Percentiles rank a stretch among this genome's conserved stretches.
Evolutionary conservation across 192 early-diverging fungal genomes (phyloP).

Genomic region (Coemansia sp.): DNA sequence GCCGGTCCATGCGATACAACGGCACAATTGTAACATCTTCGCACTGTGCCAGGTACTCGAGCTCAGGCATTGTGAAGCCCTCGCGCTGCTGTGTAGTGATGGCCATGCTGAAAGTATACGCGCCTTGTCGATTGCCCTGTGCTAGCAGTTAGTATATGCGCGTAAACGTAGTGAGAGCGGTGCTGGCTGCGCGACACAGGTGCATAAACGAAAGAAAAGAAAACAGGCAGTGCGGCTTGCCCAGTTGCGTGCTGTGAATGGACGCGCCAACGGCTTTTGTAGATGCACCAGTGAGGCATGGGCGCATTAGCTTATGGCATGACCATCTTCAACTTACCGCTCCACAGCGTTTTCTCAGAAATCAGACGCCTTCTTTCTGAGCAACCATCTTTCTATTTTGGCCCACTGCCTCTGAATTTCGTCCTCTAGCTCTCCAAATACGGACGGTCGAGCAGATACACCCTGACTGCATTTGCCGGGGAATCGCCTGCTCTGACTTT

Average conservation of each 20-base stretch:
- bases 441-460: too few species aligned
- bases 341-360: too few species aligned
- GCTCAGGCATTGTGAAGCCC: constrained; percentile 74
- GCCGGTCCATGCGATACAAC: constrained; percentile 63
- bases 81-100: constrained; percentile 37
- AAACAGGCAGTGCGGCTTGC: not conserved
- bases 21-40: constrained; percentile 76
- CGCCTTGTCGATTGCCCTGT: not conserved
- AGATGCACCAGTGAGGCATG: not conserved
- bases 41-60: constrained; percentile 85
- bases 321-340: not conserved
- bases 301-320: not conserved
- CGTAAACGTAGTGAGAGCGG: not conserved
- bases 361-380: too few species aligned
- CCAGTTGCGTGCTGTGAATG: not conserved
- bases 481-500: too few species aligned
- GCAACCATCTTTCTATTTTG: too few species aligned
- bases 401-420: too few species aligned
- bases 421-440: too few species aligned
- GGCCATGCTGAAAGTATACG: constrained; percentile 21
- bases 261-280: not conserved
- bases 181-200: not conserved
- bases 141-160: not conserved
- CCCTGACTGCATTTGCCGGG: too few species aligned
- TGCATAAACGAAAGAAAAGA: not conserved